Conservation (phyloP, 306 rosid genomes). For the Prunus campanulata region DNA sequence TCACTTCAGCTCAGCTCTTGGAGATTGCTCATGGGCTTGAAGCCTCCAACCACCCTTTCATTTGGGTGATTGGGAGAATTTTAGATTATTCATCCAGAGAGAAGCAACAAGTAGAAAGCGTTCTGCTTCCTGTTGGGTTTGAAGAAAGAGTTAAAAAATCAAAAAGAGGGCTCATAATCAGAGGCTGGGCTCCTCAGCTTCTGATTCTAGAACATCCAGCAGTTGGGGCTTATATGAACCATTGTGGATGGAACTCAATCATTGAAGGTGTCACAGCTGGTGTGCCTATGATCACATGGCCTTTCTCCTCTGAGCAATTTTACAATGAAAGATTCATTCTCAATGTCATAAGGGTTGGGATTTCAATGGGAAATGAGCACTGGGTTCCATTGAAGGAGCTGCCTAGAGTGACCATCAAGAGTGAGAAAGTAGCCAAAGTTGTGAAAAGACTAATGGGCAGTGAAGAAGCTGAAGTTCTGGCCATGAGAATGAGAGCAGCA, state of each 20-base stretch:
- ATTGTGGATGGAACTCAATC: constrained; percentile 35
- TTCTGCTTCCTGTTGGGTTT: constrained; percentile 16
- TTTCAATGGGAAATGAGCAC: constrained; percentile 23
- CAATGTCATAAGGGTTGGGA: constrained; percentile 15
- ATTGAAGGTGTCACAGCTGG: constrained; percentile 28
- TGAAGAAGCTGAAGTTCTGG: constrained; percentile 2
- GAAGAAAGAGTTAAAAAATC: constrained; percentile 14
- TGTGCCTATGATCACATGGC: constrained; percentile 33
- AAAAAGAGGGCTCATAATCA: constrained; percentile 19
- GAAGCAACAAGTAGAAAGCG: not conserved
- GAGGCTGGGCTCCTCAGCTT: constrained; percentile 34
- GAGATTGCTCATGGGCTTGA: constrained; percentile 65
- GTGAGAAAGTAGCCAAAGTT: constrained; percentile 16
- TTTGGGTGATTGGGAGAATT: constrained; percentile 63
- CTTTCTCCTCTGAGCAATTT: constrained; percentile 28
- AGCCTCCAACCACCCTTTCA: constrained; percentile 45
- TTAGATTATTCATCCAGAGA: not conserved
- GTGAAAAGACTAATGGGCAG: constrained; percentile 21
- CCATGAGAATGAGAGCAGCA: constrained; percentile 13
- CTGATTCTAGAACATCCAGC: constrained; percentile 25
- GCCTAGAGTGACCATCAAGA: constrained; percentile 10
- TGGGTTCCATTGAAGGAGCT: constrained; percentile 20
- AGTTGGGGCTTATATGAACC: constrained; percentile 30
- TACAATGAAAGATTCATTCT: constrained; percentile 24
- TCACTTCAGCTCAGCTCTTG: constrained; percentile 34